A percentile compares a stretch with the other conserved stretches of the same genome.
Conservation (phyloP, 371 early-diverging fungal species). For the Mortierella sp. region DNA sequence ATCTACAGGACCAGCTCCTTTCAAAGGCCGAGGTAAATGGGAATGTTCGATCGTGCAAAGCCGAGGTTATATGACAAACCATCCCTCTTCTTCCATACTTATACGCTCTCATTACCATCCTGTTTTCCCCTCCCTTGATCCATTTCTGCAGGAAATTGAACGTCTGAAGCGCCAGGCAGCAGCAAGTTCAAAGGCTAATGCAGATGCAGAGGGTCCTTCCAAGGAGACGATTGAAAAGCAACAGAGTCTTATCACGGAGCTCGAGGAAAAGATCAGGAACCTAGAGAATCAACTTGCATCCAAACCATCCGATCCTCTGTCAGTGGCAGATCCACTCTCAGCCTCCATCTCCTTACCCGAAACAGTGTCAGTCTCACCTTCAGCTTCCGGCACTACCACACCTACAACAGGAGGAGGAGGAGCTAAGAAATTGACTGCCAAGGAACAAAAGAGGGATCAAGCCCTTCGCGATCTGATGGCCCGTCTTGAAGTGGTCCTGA, state of each 20-base stretch:
- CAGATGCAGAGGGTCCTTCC: neutral
- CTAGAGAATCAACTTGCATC: conserved; percentile 18
- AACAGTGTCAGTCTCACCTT: conserved; percentile 16
- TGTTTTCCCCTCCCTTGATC: no score
- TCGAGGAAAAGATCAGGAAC: conserved; percentile 28
- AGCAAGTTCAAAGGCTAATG: neutral
- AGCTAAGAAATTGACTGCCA: conserved; percentile 36
- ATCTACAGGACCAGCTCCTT: conserved; percentile 45
- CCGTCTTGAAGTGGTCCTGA: conserved; percentile 41
- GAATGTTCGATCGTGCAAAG: neutral
- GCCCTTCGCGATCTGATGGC: conserved; percentile 46
- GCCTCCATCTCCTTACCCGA: conserved; percentile 29
- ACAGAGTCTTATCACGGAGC: conserved; percentile 22
- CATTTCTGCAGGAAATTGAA: conserved; percentile 49
- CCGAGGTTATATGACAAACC: no score
- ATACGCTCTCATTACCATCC: no score
- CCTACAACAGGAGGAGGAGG: conserved; percentile 37
- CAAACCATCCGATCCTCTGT: conserved; percentile 13
- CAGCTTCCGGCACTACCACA: conserved; percentile 29
- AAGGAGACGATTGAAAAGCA: conserved; percentile 10
- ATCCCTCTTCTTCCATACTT: no score
- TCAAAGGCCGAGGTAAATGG: conserved; percentile 31
- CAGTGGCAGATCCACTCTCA: conserved; percentile 42
- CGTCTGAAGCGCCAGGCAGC: conserved; percentile 3
- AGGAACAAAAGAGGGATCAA: conserved; percentile 52